phyloP scores from a whole-genome alignment of 352 stramenopile species.

The Globisporangium apiculatum region DNA sequence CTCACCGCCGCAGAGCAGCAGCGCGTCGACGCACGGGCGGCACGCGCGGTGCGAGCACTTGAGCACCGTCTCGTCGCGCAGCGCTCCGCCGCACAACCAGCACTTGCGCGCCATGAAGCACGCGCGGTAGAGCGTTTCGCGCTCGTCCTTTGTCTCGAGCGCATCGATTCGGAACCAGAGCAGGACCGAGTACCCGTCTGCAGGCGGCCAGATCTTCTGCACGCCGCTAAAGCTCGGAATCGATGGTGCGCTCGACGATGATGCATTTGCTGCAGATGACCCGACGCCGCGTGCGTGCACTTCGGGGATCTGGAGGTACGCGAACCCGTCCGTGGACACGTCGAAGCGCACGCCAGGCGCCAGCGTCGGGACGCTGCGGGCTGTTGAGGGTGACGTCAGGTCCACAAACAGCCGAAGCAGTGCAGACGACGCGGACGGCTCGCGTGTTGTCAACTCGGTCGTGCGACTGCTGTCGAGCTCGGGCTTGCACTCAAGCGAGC shows the following conservation, averaged over 20 bases:
- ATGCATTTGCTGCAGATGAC: constrained; percentile 4
- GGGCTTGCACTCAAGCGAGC: not conserved
- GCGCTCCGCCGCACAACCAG: constrained; percentile 34
- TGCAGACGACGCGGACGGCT: not conserved
- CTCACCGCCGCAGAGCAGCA: constrained; percentile 46
- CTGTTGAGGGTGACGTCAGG: not conserved
- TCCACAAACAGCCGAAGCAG: constrained; percentile 11
- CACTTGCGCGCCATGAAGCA: constrained; percentile 50
- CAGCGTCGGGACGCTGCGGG: not conserved
- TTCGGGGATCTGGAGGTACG: constrained; percentile 62
- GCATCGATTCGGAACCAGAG: constrained; percentile 60
- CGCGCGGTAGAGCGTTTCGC: constrained; percentile 55
- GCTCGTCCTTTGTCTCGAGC: constrained; percentile 49
- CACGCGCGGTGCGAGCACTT: constrained; percentile 70
- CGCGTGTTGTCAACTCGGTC: too few species aligned
- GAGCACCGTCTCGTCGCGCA: constrained; percentile 45
- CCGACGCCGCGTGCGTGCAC: constrained; percentile 24
- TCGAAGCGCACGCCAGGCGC: constrained; percentile 32
- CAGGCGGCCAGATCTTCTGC: constrained; percentile 49
- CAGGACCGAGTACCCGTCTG: constrained; percentile 57
- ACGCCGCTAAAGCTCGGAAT: constrained; percentile 28
- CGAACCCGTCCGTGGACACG: constrained; percentile 47
- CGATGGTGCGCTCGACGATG: constrained; percentile 14
- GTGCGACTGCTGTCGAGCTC: not conserved
- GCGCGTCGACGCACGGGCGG: constrained; percentile 42